Base-by-base conservation (phyloP, 768 basidiomycete genomes). In the Tylopilus intermedius region DNA sequence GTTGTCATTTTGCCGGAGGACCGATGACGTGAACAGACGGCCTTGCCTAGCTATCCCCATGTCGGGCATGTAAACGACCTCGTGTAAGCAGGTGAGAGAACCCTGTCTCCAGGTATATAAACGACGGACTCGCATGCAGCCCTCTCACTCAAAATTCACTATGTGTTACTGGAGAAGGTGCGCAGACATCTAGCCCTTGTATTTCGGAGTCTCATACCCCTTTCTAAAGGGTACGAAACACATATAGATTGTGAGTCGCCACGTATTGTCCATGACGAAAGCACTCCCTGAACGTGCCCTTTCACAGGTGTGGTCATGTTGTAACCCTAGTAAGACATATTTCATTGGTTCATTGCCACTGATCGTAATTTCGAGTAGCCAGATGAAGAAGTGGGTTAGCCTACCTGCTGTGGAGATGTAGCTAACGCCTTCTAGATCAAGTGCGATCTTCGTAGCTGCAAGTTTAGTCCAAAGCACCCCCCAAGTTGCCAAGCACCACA, bases 91-190 rank as follows among this genome's bases (percentile, higher is more conserved):
- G 61, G 58, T 58, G 60, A 59, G 56, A 62, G 62, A 58, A 51
- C 56, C 61, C 33, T 50, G 51, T 30, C 53, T 61, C 54, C 42
- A 63, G 47, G 57, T 68, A 68, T 68, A 68, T 68, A 68, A 67
- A 57, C 54, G 51, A 56, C 33, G 30, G 44, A 33, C 47, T 42
- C 13, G 39, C 48, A 44, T 44, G 38, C 38, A 42, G 22, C 24
- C 41, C 27, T 39, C 47, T 37, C 54, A 50, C 30, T 55, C 56
- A 50, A 54, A n/a, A 13, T 41, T 58, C 51, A 40, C 24, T 21
- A 83, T 84, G 82, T 83, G 82, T 69, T 79, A 77, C 63, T 82
- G 74, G 72, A 76, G 82, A 62, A 75, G 79, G 82, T 82, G 57
- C 71, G 80, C 62, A 18, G 42, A 30, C 46, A 30, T 47, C 33